A percentile compares a stretch with the other conserved stretches of the same genome.
These are phyloP conservation scores for Debaryomyces maramus DNA, from an alignment of 805 yeast genomes.

Conservation along the genomic window DNA sequence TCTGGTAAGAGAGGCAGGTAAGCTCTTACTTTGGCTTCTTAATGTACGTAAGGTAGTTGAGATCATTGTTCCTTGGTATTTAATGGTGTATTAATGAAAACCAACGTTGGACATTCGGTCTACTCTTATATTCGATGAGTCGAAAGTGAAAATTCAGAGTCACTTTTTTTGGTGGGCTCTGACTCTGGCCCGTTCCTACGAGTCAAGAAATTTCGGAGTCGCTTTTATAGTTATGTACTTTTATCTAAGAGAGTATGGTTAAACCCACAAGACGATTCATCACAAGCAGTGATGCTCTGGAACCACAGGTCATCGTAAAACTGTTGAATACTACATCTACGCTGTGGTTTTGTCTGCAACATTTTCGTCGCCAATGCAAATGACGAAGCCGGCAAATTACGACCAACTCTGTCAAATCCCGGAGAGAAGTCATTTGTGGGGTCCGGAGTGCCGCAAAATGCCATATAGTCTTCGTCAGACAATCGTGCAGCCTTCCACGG, in stretches of 20 bases:
- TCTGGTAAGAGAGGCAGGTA: constrained; percentile 16
- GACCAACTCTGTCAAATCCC: constrained; percentile 8
- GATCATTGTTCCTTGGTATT: constrained; percentile 20
- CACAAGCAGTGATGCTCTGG: constrained; percentile 8
- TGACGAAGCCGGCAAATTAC: constrained; percentile 10
- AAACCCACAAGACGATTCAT: constrained; percentile 7
- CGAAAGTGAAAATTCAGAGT: constrained; percentile 2
- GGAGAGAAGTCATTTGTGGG: neutral
- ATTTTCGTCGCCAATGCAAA: constrained; percentile 8
- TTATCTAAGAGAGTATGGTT: constrained; percentile 4
- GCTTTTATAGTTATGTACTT: neutral
- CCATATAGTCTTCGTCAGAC: constrained; percentile 25
- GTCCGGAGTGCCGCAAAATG: constrained; percentile 1
- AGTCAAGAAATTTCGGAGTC: neutral
- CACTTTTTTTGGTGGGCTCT: neutral
- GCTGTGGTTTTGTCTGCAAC: constrained; percentile 8
- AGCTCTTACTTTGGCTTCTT: constrained; percentile 17
- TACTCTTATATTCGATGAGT: constrained; percentile 1
- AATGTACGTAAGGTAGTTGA: constrained; percentile 29
- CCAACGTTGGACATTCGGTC: no score
- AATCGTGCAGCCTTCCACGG: constrained; percentile 51
- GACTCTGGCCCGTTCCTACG: neutral
- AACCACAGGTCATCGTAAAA: constrained; percentile 12
- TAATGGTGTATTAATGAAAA: neutral
- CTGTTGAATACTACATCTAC: constrained; percentile 8